These are phyloP conservation scores for Taphrina wiesneri DNA, from an alignment of 1,139 yeast genomes.

Conservation along the genomic window DNA sequence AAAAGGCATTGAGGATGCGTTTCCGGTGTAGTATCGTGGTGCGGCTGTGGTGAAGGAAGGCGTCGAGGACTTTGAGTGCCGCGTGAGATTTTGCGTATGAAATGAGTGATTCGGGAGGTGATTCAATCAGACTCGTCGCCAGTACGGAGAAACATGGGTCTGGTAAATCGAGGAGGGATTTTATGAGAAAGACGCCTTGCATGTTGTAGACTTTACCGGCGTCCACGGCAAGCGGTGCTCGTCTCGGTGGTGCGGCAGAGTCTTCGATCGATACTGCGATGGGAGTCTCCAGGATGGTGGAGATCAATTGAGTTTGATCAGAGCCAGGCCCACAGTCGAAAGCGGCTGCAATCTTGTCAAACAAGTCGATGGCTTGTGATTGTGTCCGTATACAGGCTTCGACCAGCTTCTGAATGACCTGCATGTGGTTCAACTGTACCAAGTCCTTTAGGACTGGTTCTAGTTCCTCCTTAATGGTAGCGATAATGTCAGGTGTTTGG, in stretches of 20 bases:
- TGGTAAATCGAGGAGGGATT: slow-evolving; percentile 4
- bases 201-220: slow-evolving; percentile 9
- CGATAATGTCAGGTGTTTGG: slow-evolving; percentile 60
- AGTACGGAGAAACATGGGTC: background rate
- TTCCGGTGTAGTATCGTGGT: slow-evolving; percentile 61
- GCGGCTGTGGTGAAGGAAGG: slow-evolving; percentile 56
- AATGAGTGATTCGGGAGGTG: slow-evolving; percentile 18
- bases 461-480: slow-evolving; percentile 65
- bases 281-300: slow-evolving; percentile 14
- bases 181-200: slow-evolving; percentile 29
- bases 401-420: slow-evolving; percentile 66
- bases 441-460: slow-evolving; percentile 67
- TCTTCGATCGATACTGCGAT: background rate
- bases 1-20: slow-evolving; percentile 63
- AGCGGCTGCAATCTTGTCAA: background rate
- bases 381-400: slow-evolving; percentile 42
- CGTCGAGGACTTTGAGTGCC: slow-evolving; percentile 48
- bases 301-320: background rate
- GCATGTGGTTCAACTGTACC: slow-evolving; percentile 62
- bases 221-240: background rate
- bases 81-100: slow-evolving; percentile 33
- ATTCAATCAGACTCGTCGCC: background rate
- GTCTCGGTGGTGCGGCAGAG: slow-evolving; percentile 10
- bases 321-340: slow-evolving; percentile 10
- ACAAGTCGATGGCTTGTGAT: slow-evolving; percentile 2